Conservation (phyloP, 2,329 filamentous ascomycete genomes). For the Ophioceras dolichostomum region DNA sequence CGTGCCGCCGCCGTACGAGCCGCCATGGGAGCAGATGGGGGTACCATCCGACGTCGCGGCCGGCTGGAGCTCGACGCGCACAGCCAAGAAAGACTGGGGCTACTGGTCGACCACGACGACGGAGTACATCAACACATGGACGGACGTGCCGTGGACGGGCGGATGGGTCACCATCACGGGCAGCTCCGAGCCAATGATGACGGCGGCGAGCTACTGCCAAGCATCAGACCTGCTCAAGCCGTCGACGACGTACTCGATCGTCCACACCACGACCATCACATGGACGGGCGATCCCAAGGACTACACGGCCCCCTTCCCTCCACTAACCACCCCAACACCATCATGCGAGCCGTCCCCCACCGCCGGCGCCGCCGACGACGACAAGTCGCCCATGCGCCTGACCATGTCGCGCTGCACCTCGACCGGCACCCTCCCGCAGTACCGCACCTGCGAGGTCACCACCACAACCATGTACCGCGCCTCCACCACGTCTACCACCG, state of each 20-base stretch:
- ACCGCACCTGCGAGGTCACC: slow-evolving; percentile 5
- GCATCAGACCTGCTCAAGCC: slow-evolving; percentile 7
- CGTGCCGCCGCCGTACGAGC: no score
- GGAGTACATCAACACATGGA: neutral
- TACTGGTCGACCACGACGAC: neutral
- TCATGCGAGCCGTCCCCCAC: slow-evolving; percentile 13
- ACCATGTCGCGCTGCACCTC: slow-evolving; percentile 6
- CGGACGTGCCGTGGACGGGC: neutral
- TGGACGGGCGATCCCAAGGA: slow-evolving; percentile 30
- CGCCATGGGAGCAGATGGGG: neutral
- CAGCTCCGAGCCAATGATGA: neutral
- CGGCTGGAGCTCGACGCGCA: neutral
- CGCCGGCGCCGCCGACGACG: no score
- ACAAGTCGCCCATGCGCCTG: slow-evolving; percentile 9
- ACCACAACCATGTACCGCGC: slow-evolving; percentile 1
- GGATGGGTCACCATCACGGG: slow-evolving; percentile 2
- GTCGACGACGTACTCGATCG: slow-evolving; percentile 25
- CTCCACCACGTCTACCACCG: slow-evolving; percentile 6
- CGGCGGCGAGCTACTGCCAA: slow-evolving; percentile 9
- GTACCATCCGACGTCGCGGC: neutral
- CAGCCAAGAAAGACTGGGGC: neutral
- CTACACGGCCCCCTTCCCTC: slow-evolving; percentile 32
- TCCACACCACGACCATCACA: slow-evolving; percentile 37
- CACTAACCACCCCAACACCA: slow-evolving; percentile 24
- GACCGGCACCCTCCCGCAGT: neutral